Evolutionary conservation across 768 basidiomycete species (phyloP), one percentile per base, ranked within the genome.

Genomic region (Amanita jacksonii): DNA sequence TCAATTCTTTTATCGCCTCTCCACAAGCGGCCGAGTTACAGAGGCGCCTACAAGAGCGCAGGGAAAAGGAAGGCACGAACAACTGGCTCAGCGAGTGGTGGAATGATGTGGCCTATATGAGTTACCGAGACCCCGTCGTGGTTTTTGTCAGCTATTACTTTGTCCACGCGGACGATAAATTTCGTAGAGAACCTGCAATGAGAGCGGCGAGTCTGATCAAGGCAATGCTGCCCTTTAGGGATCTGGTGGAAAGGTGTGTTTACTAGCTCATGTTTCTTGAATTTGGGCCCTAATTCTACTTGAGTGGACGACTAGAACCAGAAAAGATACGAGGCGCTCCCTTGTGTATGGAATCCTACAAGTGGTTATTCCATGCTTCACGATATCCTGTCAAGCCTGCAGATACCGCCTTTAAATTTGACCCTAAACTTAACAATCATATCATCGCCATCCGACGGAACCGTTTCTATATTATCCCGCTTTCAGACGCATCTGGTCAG

Each of bases 1-100:
- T 89, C 1, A 64, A 76, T 2, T 64, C 69, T 1, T 98, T 98
- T 61, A 64, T 88, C 15, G 53, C 65, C 8, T 88, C 85, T 0
- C 75, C 82, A 0, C 74, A 77, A 41, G 79, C 79, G 1, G 69
- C 73, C 12, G 75, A 78, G 45, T 73, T 98, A 9, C 94, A 98
- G 64, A 61, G 66, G 27, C 72, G 96, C 2, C 71, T 98, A 25
- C 71, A 88, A 57, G 70, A 74, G 16, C 76, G 92, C 1, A 90
- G 91, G 0, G 68, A 70, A 0, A 69, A 77, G 19, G 73, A 76
- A 1, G 61, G 62, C 13, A 61, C 65, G 41, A 68, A 67, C 53
- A 92, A 74, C 67, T 99, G 96, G 96, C 71, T 99, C n/a, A 74
- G 76, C 37, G 90, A 94, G 41, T 99, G 96, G 96, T 99, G 94